A percentile compares a stretch with the other conserved stretches of the same genome.
Evolutionary conservation across 2,329 filamentous ascomycete genomes (phyloP).

Genomic region (Xylaria multiplex): DNA sequence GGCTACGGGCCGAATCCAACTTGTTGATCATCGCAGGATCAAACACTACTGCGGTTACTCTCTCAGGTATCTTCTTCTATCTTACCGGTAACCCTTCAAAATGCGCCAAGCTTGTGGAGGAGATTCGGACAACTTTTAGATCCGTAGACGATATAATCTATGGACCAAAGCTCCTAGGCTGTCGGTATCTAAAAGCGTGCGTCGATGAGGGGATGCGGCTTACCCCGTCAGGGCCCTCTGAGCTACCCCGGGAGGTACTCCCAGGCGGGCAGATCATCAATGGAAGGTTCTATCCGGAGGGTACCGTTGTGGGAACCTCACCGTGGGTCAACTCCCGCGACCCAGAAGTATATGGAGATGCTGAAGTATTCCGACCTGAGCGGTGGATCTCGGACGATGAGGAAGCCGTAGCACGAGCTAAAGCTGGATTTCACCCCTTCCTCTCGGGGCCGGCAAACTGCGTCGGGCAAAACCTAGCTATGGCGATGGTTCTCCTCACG

Average conservation of each 20-base stretch:
- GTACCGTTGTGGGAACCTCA: conserved; percentile 38
- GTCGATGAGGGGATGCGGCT: conserved; percentile 46
- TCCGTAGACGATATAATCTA: conserved; percentile 36
- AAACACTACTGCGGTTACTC: conserved; percentile 38
- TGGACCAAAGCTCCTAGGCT: conserved; percentile 37
- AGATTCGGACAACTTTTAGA: too few relatives aligned
- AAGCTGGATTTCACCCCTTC: conserved; percentile 37
- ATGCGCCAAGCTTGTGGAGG: background rate
- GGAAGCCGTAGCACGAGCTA: too few relatives aligned
- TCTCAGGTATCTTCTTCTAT: conserved; percentile 41
- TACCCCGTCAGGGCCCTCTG: conserved; percentile 32
- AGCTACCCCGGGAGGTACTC: conserved; percentile 40
- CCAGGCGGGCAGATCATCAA: conserved; percentile 35
- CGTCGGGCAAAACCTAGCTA: conserved; percentile 39
- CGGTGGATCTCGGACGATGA: conserved; percentile 40
- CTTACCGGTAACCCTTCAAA: conserved; percentile 27
- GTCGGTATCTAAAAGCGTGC: conserved; percentile 41
- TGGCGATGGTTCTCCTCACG: conserved; percentile 41
- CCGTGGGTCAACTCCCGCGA: conserved; percentile 34
- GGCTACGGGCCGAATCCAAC: conserved; percentile 37
- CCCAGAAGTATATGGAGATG: conserved; percentile 33
- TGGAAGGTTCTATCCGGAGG: conserved; percentile 39
- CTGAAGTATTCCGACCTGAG: conserved; percentile 39
- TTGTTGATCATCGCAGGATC: conserved; percentile 42
- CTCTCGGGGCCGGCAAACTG: conserved; percentile 33